Percentiles rank a stretch among this genome's conserved stretches.
Evolutionary conservation across 495 filamentous ascomycete genomes (phyloP).

Genomic region (Achaetomiella virescens): DNA sequence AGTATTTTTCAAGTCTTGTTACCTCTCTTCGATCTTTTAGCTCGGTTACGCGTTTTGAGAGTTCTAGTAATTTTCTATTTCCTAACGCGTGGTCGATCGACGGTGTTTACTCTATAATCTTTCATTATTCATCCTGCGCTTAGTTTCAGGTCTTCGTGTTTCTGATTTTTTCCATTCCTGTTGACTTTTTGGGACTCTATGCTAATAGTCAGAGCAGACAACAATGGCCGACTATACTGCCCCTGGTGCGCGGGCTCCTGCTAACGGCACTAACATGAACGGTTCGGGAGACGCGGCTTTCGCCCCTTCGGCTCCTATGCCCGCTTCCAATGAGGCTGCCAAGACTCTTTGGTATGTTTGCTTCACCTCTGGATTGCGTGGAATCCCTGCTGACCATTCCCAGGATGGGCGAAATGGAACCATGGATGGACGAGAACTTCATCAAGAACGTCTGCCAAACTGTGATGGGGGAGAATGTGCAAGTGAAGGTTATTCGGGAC

Average conservation of each 20-base stretch:
- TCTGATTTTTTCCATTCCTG: no score
- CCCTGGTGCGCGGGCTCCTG: slow-evolving; percentile 17
- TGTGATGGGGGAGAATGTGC: slow-evolving; percentile 80
- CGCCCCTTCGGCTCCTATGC: slow-evolving; percentile 9
- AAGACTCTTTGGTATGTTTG: slow-evolving; percentile 42
- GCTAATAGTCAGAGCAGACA: not conserved
- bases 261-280: slow-evolving; percentile 26
- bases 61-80: not conserved
- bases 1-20: not conserved
- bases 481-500: slow-evolving; percentile 99
- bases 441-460: slow-evolving; percentile 89
- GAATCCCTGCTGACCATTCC: slow-evolving; percentile 8
- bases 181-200: not conserved
- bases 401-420: slow-evolving; percentile 99
- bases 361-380: not conserved
- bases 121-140: no score
- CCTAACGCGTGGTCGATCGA: not conserved
- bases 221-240: slow-evolving; percentile 27
- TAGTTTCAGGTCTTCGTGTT: no score
- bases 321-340: slow-evolving; percentile 23
- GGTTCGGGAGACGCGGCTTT: slow-evolving; percentile 22
- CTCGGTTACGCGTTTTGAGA: no score
- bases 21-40: not conserved
- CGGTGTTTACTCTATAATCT: no score
- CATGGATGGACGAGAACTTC: slow-evolving; percentile 99